These are phyloP conservation scores for Lactarius pseudohatsudake DNA, from an alignment of 768 basidiomycete species.

Conservation along the genomic window DNA sequence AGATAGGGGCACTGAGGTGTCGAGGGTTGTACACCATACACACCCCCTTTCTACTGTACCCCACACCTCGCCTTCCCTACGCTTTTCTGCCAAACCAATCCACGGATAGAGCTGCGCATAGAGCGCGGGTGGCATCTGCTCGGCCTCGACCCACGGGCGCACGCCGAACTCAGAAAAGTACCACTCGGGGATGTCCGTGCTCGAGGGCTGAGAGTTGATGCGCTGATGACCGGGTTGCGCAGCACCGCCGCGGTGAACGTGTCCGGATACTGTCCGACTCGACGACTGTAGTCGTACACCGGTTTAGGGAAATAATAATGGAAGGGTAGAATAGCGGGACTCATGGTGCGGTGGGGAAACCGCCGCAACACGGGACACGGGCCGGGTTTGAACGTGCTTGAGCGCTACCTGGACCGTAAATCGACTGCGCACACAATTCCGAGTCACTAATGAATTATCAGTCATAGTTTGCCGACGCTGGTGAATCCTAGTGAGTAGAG, in stretches of 20 bases:
- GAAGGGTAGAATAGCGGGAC: background rate
- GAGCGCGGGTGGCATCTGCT: constrained; percentile 28
- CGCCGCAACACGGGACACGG: constrained; percentile 29
- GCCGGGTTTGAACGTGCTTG: no score
- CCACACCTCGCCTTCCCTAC: background rate
- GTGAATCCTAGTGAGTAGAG: no score
- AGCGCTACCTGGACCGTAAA: no score
- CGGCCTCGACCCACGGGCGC: constrained; percentile 12
- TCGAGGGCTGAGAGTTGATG: constrained; percentile 31
- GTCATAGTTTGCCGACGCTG: no score
- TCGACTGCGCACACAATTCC: no score
- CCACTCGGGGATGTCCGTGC: constrained; percentile 41
- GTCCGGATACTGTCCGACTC: constrained; percentile 35
- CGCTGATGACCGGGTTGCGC: constrained; percentile 38
- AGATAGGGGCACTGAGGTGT: no score
- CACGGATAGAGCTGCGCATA: constrained; percentile 27
- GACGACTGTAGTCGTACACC: constrained; percentile 29
- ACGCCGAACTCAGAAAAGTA: constrained; percentile 34
- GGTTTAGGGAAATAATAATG: no score
- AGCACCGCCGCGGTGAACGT: constrained; percentile 36
- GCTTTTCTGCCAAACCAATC: constrained; percentile 18
- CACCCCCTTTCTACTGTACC: no score
- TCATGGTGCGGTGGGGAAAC: constrained; percentile 33
- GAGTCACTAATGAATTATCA: no score
- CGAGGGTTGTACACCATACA: no score